Evolutionary conservation across 106 monocot genomes (phyloP), one percentile per base, ranked within the genome.

Genomic region (Apostasia ramifera): DNA sequence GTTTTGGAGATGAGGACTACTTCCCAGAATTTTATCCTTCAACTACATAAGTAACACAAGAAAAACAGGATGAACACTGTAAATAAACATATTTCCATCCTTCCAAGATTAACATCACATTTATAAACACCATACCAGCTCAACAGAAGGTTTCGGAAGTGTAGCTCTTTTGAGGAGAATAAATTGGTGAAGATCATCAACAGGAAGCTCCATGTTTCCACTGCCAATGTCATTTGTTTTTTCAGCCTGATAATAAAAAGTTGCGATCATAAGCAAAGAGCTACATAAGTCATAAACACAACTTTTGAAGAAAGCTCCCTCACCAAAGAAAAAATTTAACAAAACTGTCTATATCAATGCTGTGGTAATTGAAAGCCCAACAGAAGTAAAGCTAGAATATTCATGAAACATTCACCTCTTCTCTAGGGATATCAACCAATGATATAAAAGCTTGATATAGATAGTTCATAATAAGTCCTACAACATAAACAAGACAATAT

Each of bases 81-180:
- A 72, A 47, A 4, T 66, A 38, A 57, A 48, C 4, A 61, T n/a
- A 9, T 55, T 77, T 51, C 47, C 40, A 38, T 44, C 64, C 13
- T 62, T 44, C n/a, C 55, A 44, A 55, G 6, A 26, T 44, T 66
- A n/a, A 38, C 2, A 9, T 68, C 5, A 40, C 57, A 39, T 8
- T 47, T 2, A 37, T 11, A 56, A 13, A 53, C 51, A n/a, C 5
- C 55, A 63, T 80, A 86, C 90, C 81, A 71, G 62, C 6, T 81
- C 73, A 79, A 91, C 81, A 55, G 68, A 81, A 66, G 73, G 66
- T 74, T 81, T 86, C 55, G 81, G 81, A 37, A 91, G 61, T 1
- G 76, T 12, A 53, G 70, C 70, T 63, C 68, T 71, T 58, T 81
- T 91, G 26, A 71, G 76, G 37, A 57, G 66, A 60, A 81, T 69